A percentile compares a stretch with the other conserved stretches of the same genome.
Conservation (phyloP, 371 early-diverging fungal species). For the Nematocida ironsii region DNA sequence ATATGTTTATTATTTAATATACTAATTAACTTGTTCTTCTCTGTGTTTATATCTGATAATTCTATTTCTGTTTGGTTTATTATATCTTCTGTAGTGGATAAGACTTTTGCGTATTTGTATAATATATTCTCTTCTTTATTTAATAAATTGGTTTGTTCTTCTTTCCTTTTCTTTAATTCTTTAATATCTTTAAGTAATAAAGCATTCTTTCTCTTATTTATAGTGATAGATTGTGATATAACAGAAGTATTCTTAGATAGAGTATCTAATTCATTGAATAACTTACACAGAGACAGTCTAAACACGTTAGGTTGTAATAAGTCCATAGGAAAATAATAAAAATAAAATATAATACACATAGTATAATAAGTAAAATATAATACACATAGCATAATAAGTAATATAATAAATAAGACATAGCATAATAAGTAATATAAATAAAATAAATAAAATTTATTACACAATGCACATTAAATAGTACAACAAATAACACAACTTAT, state of each 20-base stretch:
- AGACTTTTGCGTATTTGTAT: slow-evolving; percentile 29
- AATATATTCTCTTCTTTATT: slow-evolving; percentile 56
- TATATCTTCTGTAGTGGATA: slow-evolving; percentile 38
- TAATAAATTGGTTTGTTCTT: slow-evolving; percentile 27
- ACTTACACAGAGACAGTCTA: slow-evolving; percentile 21
- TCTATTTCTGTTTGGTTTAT: slow-evolving; percentile 46
- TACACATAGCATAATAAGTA: too few relatives aligned
- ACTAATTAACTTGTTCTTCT: slow-evolving; percentile 1
- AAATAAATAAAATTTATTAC: too few relatives aligned
- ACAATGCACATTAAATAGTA: too few relatives aligned
- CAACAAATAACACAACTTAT: too few relatives aligned
- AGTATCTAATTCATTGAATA: slow-evolving; percentile 1
- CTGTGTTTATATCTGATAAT: slow-evolving; percentile 3
- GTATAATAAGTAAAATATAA: too few relatives aligned
- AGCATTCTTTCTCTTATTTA: slow-evolving; percentile 39
- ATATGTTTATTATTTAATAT: slow-evolving; percentile 16
- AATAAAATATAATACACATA: too few relatives aligned
- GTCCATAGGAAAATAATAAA: slow-evolving; percentile 1
- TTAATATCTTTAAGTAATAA: slow-evolving; percentile 30
- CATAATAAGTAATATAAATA: too few relatives aligned
- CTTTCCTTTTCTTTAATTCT: slow-evolving; percentile 53
- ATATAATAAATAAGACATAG: too few relatives aligned
- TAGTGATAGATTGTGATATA: slow-evolving; percentile 14
- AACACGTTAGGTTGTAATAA: slow-evolving; percentile 8
- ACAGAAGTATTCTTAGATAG: slow-evolving; percentile 20